Conservation (phyloP, 2,329 filamentous ascomycete species). For the Boeremia exigua region DNA sequence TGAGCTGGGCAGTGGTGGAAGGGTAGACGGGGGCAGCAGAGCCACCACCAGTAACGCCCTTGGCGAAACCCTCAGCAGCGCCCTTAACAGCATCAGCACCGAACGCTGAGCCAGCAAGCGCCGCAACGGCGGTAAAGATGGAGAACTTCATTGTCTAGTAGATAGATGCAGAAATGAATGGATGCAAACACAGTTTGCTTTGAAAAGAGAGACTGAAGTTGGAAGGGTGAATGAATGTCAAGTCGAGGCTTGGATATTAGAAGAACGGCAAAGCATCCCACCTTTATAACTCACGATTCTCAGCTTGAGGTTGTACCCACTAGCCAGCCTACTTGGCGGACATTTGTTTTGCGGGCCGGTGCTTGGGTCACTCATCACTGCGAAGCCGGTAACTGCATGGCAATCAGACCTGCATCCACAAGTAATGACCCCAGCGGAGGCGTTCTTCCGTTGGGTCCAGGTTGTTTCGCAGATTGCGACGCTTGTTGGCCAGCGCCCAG, state of each 20-base stretch:
- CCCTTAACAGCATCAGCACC: slow-evolving; percentile 48
- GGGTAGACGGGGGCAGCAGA: slow-evolving; percentile 32
- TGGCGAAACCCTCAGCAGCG: slow-evolving; percentile 35
- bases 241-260: slow-evolving; percentile 44
- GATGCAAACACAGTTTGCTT: slow-evolving; percentile 47
- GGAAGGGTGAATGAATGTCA: slow-evolving; percentile 33
- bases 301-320: slow-evolving; percentile 13
- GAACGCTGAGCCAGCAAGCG: slow-evolving; percentile 25
- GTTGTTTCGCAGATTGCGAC: slow-evolving; percentile 3
- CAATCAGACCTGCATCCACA: slow-evolving; percentile 14
- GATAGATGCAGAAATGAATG: slow-evolving; percentile 22
- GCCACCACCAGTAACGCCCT: slow-evolving; percentile 45
- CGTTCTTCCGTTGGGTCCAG: slow-evolving; percentile 11
- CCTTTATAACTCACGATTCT: slow-evolving; percentile 22
- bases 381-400: slow-evolving; percentile 11
- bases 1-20: slow-evolving; percentile 56
- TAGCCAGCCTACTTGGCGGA: slow-evolving; percentile 17
- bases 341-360: slow-evolving; percentile 19
- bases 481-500: not conserved
- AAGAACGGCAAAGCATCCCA: slow-evolving; percentile 2
- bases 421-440: slow-evolving; percentile 12
- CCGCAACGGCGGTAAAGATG: slow-evolving; percentile 24
- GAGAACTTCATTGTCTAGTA: slow-evolving; percentile 42
- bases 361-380: slow-evolving; percentile 1
- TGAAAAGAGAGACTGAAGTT: slow-evolving; percentile 51